A percentile compares a stretch with the other conserved stretches of the same genome.
Evolutionary conservation across 2,329 filamentous ascomycete genomes (phyloP).

Genomic region (Chaetomium sp.): DNA sequence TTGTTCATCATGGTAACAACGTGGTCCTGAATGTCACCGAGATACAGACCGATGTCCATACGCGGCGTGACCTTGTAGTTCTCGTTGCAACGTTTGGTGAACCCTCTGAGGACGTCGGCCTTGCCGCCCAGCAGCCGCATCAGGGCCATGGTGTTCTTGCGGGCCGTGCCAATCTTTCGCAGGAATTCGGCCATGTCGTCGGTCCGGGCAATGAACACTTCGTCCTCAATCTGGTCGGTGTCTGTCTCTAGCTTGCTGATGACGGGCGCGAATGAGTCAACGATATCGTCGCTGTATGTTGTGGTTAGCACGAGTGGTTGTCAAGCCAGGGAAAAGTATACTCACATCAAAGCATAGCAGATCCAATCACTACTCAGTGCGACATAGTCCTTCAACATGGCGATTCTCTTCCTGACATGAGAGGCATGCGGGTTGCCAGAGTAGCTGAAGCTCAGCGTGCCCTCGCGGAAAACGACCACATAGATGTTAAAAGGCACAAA

Average conservation of each 20-base stretch:
- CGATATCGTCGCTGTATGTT: conserved; percentile 80
- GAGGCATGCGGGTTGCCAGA: conserved; percentile 82
- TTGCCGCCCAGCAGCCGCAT: conserved; percentile 94
- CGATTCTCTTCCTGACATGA: conserved; percentile 88
- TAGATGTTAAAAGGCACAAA: conserved; percentile 96
- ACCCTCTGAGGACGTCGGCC: conserved; percentile 96
- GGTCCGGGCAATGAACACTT: conserved; percentile 87
- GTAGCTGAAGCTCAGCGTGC: conserved; percentile 93
- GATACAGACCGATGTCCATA: conserved; percentile 94
- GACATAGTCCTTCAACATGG: conserved; percentile 91
- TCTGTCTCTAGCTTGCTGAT: conserved; percentile 86
- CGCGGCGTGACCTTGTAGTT: conserved; percentile 93
- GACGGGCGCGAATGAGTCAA: conserved; percentile 89
- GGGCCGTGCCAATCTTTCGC: conserved; percentile 82
- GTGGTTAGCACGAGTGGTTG: conserved; percentile 34
- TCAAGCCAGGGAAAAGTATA: conserved; percentile 20
- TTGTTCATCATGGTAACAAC: conserved; percentile 99
- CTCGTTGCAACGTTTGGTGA: conserved; percentile 98
- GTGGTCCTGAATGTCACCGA: conserved; percentile 98
- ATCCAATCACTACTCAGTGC: conserved; percentile 97
- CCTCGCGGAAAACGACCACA: conserved; percentile 94
- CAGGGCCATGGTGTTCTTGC: conserved; percentile 92
- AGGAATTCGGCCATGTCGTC: conserved; percentile 89
- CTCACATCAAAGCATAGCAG: conserved; percentile 94
- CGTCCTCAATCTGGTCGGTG: conserved; percentile 91